These are phyloP conservation scores for Hanseniaspora nectarophila DNA, from an alignment of 805 yeast species.

Conservation along the genomic window DNA sequence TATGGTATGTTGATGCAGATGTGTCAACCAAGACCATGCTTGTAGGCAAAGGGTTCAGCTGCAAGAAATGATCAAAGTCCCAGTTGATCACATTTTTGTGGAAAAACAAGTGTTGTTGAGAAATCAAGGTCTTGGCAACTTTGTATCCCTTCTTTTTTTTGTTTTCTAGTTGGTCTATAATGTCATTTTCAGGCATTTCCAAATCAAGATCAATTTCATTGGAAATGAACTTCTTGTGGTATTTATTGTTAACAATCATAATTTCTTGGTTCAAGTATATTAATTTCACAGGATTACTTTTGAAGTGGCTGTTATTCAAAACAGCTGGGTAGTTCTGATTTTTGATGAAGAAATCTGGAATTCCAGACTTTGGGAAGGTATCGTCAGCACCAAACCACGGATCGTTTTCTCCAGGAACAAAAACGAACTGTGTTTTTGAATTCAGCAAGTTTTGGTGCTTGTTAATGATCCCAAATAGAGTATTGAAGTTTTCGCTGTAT, in stretches of 20 bases:
- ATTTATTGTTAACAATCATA: constrained; percentile 58
- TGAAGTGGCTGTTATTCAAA: constrained; percentile 43
- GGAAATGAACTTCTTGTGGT: constrained; percentile 23
- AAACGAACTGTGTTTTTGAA: constrained; percentile 42
- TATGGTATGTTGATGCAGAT: constrained; percentile 56
- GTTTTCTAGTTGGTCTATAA: constrained; percentile 2
- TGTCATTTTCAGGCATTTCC: background rate
- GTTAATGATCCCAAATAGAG: constrained; percentile 53
- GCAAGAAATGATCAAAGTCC: constrained; percentile 55
- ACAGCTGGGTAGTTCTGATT: constrained; percentile 43
- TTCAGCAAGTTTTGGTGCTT: constrained; percentile 30
- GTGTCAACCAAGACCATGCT: constrained; percentile 54
- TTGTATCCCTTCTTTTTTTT: constrained; percentile 45
- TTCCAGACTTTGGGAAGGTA: constrained; percentile 58
- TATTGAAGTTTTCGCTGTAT: constrained; percentile 61
- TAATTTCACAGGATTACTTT: constrained; percentile 69
- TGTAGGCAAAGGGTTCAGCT: constrained; percentile 70
- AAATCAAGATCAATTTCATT: background rate
- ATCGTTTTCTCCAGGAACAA: constrained; percentile 84
- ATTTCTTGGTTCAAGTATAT: constrained; percentile 78
- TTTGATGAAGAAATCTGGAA: constrained; percentile 62
- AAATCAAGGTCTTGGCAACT: constrained; percentile 66
- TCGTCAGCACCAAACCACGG: constrained; percentile 48
- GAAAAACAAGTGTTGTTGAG: constrained; percentile 83
- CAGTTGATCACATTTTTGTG: constrained; percentile 48